Base-by-base conservation (phyloP, 805 yeast species). In the Yamadazyma scolyti region DNA sequence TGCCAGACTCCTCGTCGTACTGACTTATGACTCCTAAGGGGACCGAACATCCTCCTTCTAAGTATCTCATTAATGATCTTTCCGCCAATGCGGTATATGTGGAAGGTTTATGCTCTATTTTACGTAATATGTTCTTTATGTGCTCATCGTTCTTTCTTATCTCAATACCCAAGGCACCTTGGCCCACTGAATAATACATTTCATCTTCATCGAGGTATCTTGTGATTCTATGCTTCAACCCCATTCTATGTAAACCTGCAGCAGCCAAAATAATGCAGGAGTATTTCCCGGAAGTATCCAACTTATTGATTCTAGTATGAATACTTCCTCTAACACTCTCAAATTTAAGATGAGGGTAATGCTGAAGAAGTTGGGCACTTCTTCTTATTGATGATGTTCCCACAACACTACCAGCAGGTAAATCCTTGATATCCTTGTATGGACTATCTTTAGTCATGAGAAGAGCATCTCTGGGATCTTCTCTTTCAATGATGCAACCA, bases 41-140 rank as follows among this genome's bases (percentile, higher is more conserved):
- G 11, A 93, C 97, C 1, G 96, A 86, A 60, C 98, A 93, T 6
- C 98, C 98, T 39, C 97, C 98, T 63, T 93, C 97, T 37, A 93
- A 71, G 15, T 82, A 71, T 57, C 90, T 73, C 85, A 93, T 76
- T 40, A 93, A 62, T 5, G 90, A 68, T 47, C 98, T 73, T 59
- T 93, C 98, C 3, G 96, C 95, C 6, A 77, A 57, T 57, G 97
- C 89, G 45, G 94, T 72, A 37, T 78, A 60, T 1, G 88, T 73
- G 3, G 94, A 71, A 5, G 75, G 69, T 25, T 62, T 55, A 54
- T 88, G 80, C 45, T 79, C 80, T 39, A 90, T 75, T 35, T 74
- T 67, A 11, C 69, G 56, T 45, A 94, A 73, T 12, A 89, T 67
- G 33, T 69, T 57, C 44, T 63, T 63, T 58, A 84, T 74, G 29